Conservation (phyloP, 2,329 filamentous ascomycete species). For the Aspergillus sp. region DNA sequence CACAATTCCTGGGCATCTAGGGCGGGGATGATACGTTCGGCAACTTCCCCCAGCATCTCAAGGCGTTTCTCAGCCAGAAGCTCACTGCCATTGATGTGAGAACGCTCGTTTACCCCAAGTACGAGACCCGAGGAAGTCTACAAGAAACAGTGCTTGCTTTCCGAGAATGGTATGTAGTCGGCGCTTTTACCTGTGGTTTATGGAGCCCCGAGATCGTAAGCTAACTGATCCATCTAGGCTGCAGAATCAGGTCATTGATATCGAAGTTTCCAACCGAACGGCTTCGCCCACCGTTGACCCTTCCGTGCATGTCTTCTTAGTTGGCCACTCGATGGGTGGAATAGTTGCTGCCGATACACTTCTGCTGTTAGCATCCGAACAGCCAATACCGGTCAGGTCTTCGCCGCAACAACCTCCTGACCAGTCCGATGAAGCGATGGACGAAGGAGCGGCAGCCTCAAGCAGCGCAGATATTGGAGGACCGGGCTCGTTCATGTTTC, state of each 20-base stretch:
- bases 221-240: conserved; percentile 60
- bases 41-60: conserved; percentile 50
- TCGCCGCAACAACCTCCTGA: conserved; percentile 31
- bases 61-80: conserved; percentile 46
- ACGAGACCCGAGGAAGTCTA: conserved; percentile 54
- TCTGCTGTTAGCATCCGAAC: conserved; percentile 72
- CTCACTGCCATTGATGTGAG: conserved; percentile 48
- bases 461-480: conserved; percentile 29
- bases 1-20: conserved; percentile 29
- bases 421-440: conserved; percentile 5
- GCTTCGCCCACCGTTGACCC: conserved; percentile 85
- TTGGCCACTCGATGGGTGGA: conserved; percentile 90
- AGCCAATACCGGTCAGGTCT: conserved; percentile 49
- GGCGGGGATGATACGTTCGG: conserved; percentile 56
- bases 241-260: conserved; percentile 88
- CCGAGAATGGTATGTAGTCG: conserved; percentile 50
- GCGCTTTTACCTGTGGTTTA: not conserved
- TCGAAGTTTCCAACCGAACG: conserved; percentile 82
- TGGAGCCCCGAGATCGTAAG: not conserved
- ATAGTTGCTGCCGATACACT: conserved; percentile 92
- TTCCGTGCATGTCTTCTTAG: conserved; percentile 77
- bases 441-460: conserved; percentile 16
- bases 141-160: conserved; percentile 51
- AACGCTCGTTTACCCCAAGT: conserved; percentile 53
- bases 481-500: conserved; percentile 74